Evolutionary conservation across 495 filamentous ascomycete species (phyloP).

Genomic region (Daldinia vernicosa): DNA sequence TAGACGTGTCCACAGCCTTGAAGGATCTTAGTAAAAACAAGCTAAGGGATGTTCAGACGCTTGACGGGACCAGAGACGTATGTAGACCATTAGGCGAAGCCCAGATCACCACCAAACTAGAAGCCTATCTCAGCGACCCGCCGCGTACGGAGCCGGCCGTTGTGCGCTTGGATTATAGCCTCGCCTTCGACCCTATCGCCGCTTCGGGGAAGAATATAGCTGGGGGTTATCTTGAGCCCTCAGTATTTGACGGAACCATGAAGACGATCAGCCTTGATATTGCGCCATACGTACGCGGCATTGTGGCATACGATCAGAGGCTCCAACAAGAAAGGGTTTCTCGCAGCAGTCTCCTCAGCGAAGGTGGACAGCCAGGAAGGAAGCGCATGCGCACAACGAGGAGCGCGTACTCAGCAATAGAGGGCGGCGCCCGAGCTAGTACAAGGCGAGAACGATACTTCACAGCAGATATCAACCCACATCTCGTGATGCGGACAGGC

Average conservation of each 20-base stretch:
- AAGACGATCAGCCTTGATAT: slow-evolving; percentile 74
- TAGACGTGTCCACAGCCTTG: slow-evolving; percentile 46
- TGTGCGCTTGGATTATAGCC: slow-evolving; percentile 55
- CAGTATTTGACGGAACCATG: slow-evolving; percentile 75
- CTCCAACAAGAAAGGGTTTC: slow-evolving; percentile 72
- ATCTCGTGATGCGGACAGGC: slow-evolving; percentile 71
- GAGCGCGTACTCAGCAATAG: slow-evolving; percentile 81
- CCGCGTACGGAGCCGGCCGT: slow-evolving; percentile 37
- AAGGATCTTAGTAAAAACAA: slow-evolving; percentile 50
- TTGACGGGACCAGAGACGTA: not conserved
- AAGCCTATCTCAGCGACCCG: slow-evolving; percentile 37
- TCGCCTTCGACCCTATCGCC: slow-evolving; percentile 67
- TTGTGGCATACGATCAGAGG: slow-evolving; percentile 76
- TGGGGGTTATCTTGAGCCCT: slow-evolving; percentile 59
- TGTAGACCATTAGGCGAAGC: slow-evolving; percentile 44
- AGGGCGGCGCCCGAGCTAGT: slow-evolving; percentile 76
- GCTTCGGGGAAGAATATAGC: slow-evolving; percentile 52
- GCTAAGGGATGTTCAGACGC: slow-evolving; percentile 25
- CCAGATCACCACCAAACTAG: slow-evolving; percentile 42
- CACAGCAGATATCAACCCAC: slow-evolving; percentile 68
- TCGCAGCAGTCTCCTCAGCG: slow-evolving; percentile 68
- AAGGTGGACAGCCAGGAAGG: slow-evolving; percentile 58
- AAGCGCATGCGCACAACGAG: slow-evolving; percentile 80
- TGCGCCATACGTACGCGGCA: slow-evolving; percentile 83
- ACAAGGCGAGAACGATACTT: slow-evolving; percentile 85